phyloP scores from a whole-genome alignment of 75 land plant species.

The Gnetum montanum region DNA sequence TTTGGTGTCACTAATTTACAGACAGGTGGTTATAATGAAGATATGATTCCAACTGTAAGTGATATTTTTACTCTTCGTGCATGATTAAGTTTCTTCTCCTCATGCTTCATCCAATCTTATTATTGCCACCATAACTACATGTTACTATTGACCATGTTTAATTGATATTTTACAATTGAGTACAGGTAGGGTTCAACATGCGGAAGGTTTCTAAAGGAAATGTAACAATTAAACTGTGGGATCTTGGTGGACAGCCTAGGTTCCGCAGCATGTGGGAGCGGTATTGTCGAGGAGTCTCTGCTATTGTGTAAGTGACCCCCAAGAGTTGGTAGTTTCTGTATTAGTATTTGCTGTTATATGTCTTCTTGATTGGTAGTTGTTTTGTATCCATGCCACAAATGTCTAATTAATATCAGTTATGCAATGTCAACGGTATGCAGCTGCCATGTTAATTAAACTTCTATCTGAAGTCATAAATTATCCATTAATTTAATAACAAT shows the following conservation, averaged over 20 bases:
- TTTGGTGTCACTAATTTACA: constrained; percentile 13
- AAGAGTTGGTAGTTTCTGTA: no score
- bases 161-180: constrained; percentile 9
- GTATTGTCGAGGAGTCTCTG: constrained; percentile 90
- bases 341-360: no score
- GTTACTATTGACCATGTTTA: not conserved
- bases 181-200: constrained; percentile 96
- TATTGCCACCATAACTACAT: not conserved
- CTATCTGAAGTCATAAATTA: no score
- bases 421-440: no score
- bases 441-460: no score
- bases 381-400: not conserved
- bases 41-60: constrained; percentile 98
- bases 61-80: not conserved
- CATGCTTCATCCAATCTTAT: not conserved
- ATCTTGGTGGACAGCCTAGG: constrained; percentile 95
- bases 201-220: constrained; percentile 87
- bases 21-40: constrained; percentile 97
- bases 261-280: constrained; percentile 98
- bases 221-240: constrained; percentile 96
- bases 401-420: no score
- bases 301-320: constrained; percentile 83
- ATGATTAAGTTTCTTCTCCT: no score
- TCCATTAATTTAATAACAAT: no score
- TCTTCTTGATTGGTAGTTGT: not conserved